phyloP scores from a whole-genome alignment of 2,329 filamentous ascomycete genomes.

The Colletotrichum endophyticum region DNA sequence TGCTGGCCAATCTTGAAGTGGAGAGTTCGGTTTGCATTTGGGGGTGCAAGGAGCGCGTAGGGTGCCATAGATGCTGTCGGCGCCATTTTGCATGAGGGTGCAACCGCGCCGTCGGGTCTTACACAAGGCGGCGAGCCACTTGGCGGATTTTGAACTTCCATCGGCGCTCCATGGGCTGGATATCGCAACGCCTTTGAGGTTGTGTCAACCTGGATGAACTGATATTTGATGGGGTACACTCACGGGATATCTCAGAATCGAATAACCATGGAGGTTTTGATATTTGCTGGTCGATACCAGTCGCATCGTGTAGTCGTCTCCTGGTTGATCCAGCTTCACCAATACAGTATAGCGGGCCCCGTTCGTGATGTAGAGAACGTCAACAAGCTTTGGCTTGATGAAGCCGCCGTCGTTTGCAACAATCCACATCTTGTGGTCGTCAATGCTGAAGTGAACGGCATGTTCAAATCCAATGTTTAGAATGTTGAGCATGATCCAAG shows the following conservation, averaged over 20 bases:
- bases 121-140: neutral
- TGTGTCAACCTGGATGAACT: neutral
- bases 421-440: slow-evolving; percentile 56
- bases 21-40: neutral
- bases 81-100: neutral
- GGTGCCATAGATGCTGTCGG: neutral
- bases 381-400: slow-evolving; percentile 49
- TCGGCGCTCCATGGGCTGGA: neutral
- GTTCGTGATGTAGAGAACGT: slow-evolving; percentile 42
- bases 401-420: slow-evolving; percentile 60
- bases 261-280: slow-evolving; percentile 60
- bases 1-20: neutral
- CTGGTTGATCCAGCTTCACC: slow-evolving; percentile 44
- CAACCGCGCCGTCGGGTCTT: neutral
- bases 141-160: neutral
- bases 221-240: neutral
- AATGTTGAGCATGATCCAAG: slow-evolving; percentile 8
- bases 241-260: slow-evolving; percentile 39
- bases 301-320: slow-evolving; percentile 59
- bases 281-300: slow-evolving; percentile 50
- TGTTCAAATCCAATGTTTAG: slow-evolving; percentile 8
- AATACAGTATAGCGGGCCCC: slow-evolving; percentile 59
- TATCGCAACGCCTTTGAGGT: neutral
- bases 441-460: slow-evolving; percentile 43
- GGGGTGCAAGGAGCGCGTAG: neutral